Conservation (phyloP, 495 filamentous ascomycete genomes). For the Letharia lupina region DNA sequence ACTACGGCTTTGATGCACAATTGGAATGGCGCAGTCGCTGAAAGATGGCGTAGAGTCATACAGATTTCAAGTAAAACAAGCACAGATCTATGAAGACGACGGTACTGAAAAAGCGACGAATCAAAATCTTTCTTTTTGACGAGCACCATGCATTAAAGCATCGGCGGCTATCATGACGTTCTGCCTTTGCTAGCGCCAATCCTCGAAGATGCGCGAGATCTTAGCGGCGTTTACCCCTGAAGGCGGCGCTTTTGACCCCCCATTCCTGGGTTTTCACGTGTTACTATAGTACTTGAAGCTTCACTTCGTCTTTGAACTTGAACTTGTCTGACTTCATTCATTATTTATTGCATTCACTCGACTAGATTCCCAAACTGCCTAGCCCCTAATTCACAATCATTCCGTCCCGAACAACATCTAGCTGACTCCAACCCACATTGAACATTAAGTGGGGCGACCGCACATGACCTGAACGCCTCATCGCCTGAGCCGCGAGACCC, state of each 20-base stretch:
- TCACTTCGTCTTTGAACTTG: not conserved
- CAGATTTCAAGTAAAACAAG: not conserved
- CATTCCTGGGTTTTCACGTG: too few species aligned
- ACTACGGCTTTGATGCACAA: not conserved
- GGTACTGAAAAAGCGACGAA: not conserved
- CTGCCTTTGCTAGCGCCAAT: not conserved
- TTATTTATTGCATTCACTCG: not conserved
- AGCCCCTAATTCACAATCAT: too few species aligned
- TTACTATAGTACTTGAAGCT: too few species aligned
- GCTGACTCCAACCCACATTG: too few species aligned
- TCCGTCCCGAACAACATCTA: too few species aligned
- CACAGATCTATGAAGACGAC: not conserved
- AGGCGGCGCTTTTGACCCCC: not conserved
- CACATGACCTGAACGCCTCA: not conserved
- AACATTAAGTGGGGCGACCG: not conserved
- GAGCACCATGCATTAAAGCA: not conserved
- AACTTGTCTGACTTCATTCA: too few species aligned
- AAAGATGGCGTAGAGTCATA: not conserved
- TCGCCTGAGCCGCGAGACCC: not conserved
- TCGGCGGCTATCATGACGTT: not conserved
- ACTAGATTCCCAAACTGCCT: too few species aligned
- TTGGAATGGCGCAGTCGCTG: not conserved
- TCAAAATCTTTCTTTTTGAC: too few species aligned
- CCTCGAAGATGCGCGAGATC: not conserved
- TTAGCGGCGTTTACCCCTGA: not conserved